Evolutionary conservation across 2,329 filamentous ascomycete genomes (phyloP), one percentile per base, ranked within the genome.

Genomic region (Chaetomiaceae sp.): DNA sequence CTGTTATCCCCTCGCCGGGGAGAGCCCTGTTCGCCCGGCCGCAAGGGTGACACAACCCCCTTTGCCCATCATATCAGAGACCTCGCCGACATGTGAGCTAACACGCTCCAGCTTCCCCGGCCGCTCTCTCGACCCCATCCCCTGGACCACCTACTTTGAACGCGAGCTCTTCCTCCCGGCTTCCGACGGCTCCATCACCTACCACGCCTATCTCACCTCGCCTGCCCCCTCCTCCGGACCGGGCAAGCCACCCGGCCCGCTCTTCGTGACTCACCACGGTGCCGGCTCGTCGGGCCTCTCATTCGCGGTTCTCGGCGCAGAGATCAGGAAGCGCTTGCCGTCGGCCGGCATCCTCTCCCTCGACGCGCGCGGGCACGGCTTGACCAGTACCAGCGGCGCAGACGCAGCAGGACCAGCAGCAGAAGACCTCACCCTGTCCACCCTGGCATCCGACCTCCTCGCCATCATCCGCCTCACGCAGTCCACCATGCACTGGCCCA

Each of bases 191-290:
- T 50, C 39, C 19, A 79, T 89, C 37, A 80, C 75, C 45, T 86
- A 91, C 64, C 93, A 99, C 72, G 87, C 82, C 51, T 97, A 97
- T 67, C 75, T 97, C 38, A 96, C 83, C 17, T 89, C 90, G 1
- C 91, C 92, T 8, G 77, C 51, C 1, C 55, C 55, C 9, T 17
- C 50, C 13, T 13, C 55, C 2, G 41, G 25, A 3, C 42, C 44
- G 6, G 40, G 38, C 16, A 56, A 48, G 83, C 78, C 33, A 78
- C 79, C 55, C 4, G 88, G 86, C 0, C 90, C 92, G 0, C 74
- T 99, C 5, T 91, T 99, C 68, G 86, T 97, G 53, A 89, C 87
- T 70, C 93, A 99, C 65, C 93, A 99, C 70, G 93, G 93, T 34
- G 93, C 89, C 35, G 93, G 93, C 14, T 95, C 91, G 4, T 96